These are phyloP conservation scores for Eutypa lata DNA, from an alignment of 2,329 filamentous ascomycete species.

Conservation along the genomic window DNA sequence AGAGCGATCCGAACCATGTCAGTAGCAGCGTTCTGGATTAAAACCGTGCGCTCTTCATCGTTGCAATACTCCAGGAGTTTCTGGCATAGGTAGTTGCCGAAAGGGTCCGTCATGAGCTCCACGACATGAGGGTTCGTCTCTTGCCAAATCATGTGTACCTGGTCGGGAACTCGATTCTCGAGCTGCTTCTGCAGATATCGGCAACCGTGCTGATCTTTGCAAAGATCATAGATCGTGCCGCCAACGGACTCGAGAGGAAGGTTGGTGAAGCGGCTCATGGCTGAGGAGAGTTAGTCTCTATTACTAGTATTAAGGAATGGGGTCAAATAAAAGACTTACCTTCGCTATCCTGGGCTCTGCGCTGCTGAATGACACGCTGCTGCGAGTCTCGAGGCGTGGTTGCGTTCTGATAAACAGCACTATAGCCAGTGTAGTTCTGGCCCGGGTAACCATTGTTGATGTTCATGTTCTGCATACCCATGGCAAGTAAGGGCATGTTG, in stretches of 20 bases:
- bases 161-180: constrained; percentile 79
- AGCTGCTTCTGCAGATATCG: constrained; percentile 96
- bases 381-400: constrained; percentile 68
- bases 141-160: constrained; percentile 88
- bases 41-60: constrained; percentile 87
- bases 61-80: constrained; percentile 95
- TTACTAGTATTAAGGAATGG: background rate
- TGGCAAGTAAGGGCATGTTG: constrained; percentile 15
- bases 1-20: constrained; percentile 91
- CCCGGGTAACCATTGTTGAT: constrained; percentile 52
- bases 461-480: constrained; percentile 66
- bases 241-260: constrained; percentile 75
- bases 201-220: constrained; percentile 98
- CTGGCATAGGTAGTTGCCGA: constrained; percentile 98
- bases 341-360: constrained; percentile 71
- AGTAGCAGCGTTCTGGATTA: constrained; percentile 85
- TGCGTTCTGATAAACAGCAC: constrained; percentile 47
- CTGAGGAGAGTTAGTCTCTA: constrained; percentile 30
- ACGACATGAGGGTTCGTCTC: constrained; percentile 93
- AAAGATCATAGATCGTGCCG: constrained; percentile 83
- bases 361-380: constrained; percentile 70
- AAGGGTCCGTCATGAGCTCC: constrained; percentile 98
- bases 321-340: constrained; percentile 42
- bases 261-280: constrained; percentile 79
- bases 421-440: constrained; percentile 58